Evolutionary conservation across 768 basidiomycete genomes (phyloP).

Genomic region (Rhodosporidiobolus odoratus): DNA sequence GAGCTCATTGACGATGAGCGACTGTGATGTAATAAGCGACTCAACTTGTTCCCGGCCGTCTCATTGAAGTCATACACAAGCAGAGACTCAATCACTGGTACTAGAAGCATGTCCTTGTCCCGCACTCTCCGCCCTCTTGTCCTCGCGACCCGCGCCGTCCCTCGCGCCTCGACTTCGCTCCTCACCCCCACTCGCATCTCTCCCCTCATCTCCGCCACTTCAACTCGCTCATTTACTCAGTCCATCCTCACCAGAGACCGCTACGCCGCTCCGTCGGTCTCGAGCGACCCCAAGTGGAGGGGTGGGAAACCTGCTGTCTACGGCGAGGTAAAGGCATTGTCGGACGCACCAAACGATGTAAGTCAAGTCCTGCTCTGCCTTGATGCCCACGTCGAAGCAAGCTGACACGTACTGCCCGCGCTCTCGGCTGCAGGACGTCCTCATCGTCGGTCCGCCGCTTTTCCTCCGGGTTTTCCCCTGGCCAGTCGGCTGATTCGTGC

Average conservation of each 20-base stretch:
- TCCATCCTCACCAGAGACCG: neutral
- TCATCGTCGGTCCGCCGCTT: slow-evolving; percentile 29
- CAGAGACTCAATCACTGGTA: neutral
- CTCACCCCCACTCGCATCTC: neutral
- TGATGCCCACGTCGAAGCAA: no score
- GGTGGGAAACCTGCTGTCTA: slow-evolving; percentile 55
- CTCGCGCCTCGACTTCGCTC: neutral
- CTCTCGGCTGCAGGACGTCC: slow-evolving; percentile 24
- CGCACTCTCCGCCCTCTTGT: neutral
- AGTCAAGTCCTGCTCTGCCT: slow-evolving; percentile 42
- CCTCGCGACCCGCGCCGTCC: neutral
- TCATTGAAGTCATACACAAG: neutral
- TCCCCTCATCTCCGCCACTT: neutral
- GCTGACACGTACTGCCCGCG: no score
- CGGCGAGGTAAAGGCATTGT: slow-evolving; percentile 72
- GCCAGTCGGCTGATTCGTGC: slow-evolving; percentile 56
- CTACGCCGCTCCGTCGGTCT: neutral
- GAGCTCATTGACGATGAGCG: no score
- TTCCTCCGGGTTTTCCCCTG: neutral
- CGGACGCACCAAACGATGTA: slow-evolving; percentile 60
- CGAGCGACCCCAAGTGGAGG: slow-evolving; percentile 17
- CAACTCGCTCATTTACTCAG: neutral
- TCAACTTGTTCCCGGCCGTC: neutral
- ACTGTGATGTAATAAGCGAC: no score
- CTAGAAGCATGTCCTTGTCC: neutral